Percentiles rank a stretch among this genome's conserved stretches.
phyloP scores from a whole-genome alignment of 192 early-diverging fungal genomes.

The Entrophospora sp. region DNA sequence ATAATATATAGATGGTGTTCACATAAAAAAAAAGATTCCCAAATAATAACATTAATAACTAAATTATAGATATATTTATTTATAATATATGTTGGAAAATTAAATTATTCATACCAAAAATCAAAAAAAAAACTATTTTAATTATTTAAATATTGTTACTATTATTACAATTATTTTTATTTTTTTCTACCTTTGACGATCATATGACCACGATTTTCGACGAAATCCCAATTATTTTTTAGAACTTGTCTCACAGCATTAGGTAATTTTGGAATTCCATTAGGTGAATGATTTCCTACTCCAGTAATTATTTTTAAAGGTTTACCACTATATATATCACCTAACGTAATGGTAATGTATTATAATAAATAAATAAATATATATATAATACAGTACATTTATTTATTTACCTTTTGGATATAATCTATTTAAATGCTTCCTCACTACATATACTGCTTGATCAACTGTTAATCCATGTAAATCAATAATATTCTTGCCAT shows the following conservation, averaged over 20 bases:
- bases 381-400: constrained; percentile 14
- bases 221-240: constrained; percentile 48
- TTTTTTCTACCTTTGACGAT: constrained; percentile 32
- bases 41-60: too few species aligned
- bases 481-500: constrained; percentile 54
- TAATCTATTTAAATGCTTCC: constrained; percentile 53
- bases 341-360: background rate
- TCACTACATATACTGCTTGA: constrained; percentile 50
- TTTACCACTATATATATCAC: background rate
- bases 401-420: constrained; percentile 37
- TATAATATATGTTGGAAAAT: too few species aligned
- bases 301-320: constrained; percentile 63
- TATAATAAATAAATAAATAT: background rate
- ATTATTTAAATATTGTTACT: too few species aligned
- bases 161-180: too few species aligned
- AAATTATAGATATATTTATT: too few species aligned
- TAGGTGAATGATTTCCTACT: constrained; percentile 53
- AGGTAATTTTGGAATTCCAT: constrained; percentile 45
- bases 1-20: too few species aligned
- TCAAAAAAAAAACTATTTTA: too few species aligned
- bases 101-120: too few species aligned
- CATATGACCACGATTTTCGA: constrained; percentile 46
- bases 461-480: constrained; percentile 57
- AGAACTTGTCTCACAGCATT: constrained; percentile 40
- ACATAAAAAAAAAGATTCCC: too few species aligned